Evolutionary conservation across 2,329 filamentous ascomycete species (phyloP).

Genomic region (Aspergillus alliaceus): DNA sequence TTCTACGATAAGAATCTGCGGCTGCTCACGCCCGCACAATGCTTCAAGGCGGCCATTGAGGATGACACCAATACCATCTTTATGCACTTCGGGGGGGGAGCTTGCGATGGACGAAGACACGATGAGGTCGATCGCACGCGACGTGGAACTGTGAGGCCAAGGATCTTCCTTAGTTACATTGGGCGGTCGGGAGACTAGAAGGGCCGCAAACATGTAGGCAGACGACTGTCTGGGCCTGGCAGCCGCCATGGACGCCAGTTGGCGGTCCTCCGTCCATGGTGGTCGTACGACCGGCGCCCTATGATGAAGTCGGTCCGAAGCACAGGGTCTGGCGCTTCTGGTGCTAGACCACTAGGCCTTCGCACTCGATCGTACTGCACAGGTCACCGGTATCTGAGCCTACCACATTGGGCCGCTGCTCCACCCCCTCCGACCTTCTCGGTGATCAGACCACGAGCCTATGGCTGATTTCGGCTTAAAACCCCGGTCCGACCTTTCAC

Average conservation of each 20-base stretch:
- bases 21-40: slow-evolving; percentile 14
- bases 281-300: neutral
- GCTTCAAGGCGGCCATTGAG: slow-evolving; percentile 17
- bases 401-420: neutral
- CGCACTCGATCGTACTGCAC: neutral
- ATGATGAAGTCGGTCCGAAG: neutral
- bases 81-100: slow-evolving; percentile 9
- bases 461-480: neutral
- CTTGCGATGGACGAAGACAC: neutral
- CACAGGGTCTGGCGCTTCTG: neutral
- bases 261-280: neutral
- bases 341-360: neutral
- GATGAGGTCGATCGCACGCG: neutral
- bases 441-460: slow-evolving; percentile 1
- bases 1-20: slow-evolving; percentile 19
- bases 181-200: slow-evolving; percentile 6
- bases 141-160: neutral
- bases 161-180: neutral
- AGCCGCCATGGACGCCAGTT: slow-evolving; percentile 15
- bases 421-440: neutral
- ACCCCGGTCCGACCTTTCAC: neutral
- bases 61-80: slow-evolving; percentile 19
- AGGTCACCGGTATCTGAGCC: neutral
- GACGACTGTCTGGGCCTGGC: slow-evolving; percentile 5
- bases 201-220: slow-evolving; percentile 6